Evolutionary conservation across 73 alveolate species (phyloP).

Genomic region (Paramecium primaurelia): DNA sequence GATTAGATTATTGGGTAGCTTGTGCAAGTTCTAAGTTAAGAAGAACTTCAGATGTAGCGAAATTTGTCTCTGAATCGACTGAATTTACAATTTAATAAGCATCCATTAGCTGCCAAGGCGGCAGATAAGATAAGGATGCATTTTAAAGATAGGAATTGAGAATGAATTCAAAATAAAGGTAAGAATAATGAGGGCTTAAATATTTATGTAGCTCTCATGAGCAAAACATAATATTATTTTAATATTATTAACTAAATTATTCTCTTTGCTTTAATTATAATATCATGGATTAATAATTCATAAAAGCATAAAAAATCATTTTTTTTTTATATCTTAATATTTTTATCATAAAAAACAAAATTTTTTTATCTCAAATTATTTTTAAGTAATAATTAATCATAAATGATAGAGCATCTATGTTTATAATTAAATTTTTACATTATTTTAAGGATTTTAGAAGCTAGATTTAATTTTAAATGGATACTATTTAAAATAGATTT

Average conservation of each 20-base stretch:
- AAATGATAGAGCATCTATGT: background rate
- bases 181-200: background rate
- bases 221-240: background rate
- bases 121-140: background rate
- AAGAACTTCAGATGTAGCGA: background rate
- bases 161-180: background rate
- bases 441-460: too few species aligned
- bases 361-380: background rate
- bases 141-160: background rate
- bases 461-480: background rate
- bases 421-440: too few species aligned
- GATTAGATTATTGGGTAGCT: background rate
- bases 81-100: background rate
- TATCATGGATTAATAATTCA: background rate
- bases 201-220: background rate
- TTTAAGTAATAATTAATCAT: background rate
- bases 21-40: background rate
- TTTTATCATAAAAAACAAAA: background rate
- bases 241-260: background rate
- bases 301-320: background rate
- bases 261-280: background rate
- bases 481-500: background rate
- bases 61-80: background rate
- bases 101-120: constrained; percentile 35
- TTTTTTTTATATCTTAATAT: too few species aligned